phyloP scores from a whole-genome alignment of 2,329 filamentous ascomycete genomes.

The Fusarium siculi region DNA sequence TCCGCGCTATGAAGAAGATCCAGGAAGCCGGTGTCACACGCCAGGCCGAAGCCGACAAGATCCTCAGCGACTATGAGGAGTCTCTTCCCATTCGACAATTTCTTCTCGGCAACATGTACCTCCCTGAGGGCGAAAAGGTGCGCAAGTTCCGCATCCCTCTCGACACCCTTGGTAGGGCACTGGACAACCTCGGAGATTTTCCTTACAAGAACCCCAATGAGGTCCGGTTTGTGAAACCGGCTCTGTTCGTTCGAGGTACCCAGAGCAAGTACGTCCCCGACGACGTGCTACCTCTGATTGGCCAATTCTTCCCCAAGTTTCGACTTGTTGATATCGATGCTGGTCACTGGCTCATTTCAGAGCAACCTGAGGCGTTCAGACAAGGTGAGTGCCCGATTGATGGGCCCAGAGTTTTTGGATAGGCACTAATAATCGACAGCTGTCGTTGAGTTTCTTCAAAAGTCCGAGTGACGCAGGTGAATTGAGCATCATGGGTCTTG shows the following conservation, averaged over 20 bases:
- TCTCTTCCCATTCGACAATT: conserved; percentile 87
- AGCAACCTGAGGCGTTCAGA: conserved; percentile 83
- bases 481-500: neutral
- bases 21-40: conserved; percentile 74
- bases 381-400: conserved; percentile 63
- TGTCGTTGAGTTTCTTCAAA: conserved; percentile 70
- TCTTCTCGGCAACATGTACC: conserved; percentile 84
- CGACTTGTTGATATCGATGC: conserved; percentile 77
- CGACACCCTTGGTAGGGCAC: conserved; percentile 70
- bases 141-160: conserved; percentile 86
- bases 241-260: conserved; percentile 83
- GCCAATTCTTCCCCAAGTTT: conserved; percentile 84
- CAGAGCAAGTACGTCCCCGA: conserved; percentile 83
- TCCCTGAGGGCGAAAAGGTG: conserved; percentile 59
- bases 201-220: conserved; percentile 80
- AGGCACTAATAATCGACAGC: conserved; percentile 52
- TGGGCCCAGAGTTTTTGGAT: neutral
- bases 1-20: conserved; percentile 85
- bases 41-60: conserved; percentile 82
- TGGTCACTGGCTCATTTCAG: conserved; percentile 91
- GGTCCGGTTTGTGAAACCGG: conserved; percentile 77
- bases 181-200: conserved; percentile 87
- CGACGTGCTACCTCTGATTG: conserved; percentile 81
- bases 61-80: conserved; percentile 78
- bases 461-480: conserved; percentile 54